phyloP scores from a whole-genome alignment of 2,329 filamentous ascomycete genomes.

The Colletotrichum incanum region DNA sequence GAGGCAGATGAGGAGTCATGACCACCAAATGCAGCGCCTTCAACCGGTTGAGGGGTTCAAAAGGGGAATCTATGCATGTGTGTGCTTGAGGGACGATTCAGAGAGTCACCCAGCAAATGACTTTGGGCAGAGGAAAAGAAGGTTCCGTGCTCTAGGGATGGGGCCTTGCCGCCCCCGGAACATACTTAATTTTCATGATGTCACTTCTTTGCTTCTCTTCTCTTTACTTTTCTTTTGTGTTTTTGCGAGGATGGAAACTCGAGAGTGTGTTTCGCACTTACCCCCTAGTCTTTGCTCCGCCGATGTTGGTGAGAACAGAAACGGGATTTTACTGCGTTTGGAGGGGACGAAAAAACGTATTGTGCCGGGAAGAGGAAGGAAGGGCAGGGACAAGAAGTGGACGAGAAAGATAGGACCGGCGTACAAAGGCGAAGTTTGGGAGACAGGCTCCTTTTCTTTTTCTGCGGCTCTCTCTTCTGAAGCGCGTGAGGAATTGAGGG shows the following conservation, averaged over 20 bases:
- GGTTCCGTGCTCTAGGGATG: conserved; percentile 29
- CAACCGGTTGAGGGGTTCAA: conserved; percentile 32
- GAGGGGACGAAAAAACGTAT: conserved; percentile 22
- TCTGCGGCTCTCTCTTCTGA: conserved; percentile 20
- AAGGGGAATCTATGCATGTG: conserved; percentile 23
- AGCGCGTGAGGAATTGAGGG: conserved; percentile 21
- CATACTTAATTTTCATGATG: conserved; percentile 44
- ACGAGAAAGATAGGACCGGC: conserved; percentile 22
- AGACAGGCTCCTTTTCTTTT: conserved; percentile 30
- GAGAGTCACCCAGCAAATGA: conserved; percentile 26
- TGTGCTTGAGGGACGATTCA: conserved; percentile 17
- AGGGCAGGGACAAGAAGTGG: conserved; percentile 6
- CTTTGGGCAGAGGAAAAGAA: conserved; percentile 34
- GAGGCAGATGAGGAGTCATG: conserved; percentile 40
- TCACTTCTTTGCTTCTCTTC: conserved; percentile 30
- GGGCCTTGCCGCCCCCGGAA: conserved; percentile 38
- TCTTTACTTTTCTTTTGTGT: conserved; percentile 3
- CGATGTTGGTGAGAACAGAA: conserved; percentile 14
- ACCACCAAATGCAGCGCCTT: conserved; percentile 27
- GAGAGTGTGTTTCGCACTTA: background rate
- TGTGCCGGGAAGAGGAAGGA: conserved; percentile 20
- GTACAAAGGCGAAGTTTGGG: conserved; percentile 34
- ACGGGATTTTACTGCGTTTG: conserved; percentile 7
- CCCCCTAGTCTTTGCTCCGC: conserved; percentile 4
- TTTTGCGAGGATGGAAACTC: conserved; percentile 24